Percentiles rank a stretch among this genome's conserved stretches.
phyloP scores from a whole-genome alignment of 768 basidiomycete genomes.

The Trametes cubensis region DNA sequence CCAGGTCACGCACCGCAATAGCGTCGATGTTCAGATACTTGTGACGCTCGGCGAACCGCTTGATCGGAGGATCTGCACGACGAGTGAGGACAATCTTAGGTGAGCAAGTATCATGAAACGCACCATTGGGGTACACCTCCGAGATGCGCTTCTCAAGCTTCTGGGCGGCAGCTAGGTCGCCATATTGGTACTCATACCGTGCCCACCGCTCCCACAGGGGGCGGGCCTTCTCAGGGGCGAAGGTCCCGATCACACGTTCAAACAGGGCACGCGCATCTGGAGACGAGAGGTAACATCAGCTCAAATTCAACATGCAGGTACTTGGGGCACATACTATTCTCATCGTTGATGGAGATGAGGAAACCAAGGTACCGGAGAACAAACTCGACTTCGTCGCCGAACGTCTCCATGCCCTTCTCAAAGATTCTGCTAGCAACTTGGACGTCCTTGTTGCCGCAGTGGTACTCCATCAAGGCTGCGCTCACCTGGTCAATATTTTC shows the following conservation, averaged over 20 bases:
- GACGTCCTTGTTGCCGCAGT: slow-evolving; percentile 70
- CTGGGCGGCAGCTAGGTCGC: slow-evolving; percentile 84
- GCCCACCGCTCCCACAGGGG: slow-evolving; percentile 97
- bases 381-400: slow-evolving; percentile 81
- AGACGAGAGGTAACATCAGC: slow-evolving; percentile 16
- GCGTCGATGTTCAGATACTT: slow-evolving; percentile 83
- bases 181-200: slow-evolving; percentile 92
- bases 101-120: slow-evolving; percentile 20
- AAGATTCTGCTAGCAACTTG: slow-evolving; percentile 89
- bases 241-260: slow-evolving; percentile 81
- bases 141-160: slow-evolving; percentile 89
- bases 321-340: slow-evolving; percentile 70
- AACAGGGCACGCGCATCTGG: slow-evolving; percentile 95
- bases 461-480: slow-evolving; percentile 92
- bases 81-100: background rate
- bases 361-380: slow-evolving; percentile 90
- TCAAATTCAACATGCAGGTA: slow-evolving; percentile 3
- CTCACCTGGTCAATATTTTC: background rate
- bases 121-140: slow-evolving; percentile 86
- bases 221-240: slow-evolving; percentile 76
- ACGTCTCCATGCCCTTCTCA: slow-evolving; percentile 87
- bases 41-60: slow-evolving; percentile 87
- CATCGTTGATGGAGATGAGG: slow-evolving; percentile 92
- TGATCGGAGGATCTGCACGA: slow-evolving; percentile 80
- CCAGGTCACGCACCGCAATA: slow-evolving; percentile 87